Base-by-base conservation (phyloP, 805 yeast genomes). In the Phaffomyces antillensis region DNA sequence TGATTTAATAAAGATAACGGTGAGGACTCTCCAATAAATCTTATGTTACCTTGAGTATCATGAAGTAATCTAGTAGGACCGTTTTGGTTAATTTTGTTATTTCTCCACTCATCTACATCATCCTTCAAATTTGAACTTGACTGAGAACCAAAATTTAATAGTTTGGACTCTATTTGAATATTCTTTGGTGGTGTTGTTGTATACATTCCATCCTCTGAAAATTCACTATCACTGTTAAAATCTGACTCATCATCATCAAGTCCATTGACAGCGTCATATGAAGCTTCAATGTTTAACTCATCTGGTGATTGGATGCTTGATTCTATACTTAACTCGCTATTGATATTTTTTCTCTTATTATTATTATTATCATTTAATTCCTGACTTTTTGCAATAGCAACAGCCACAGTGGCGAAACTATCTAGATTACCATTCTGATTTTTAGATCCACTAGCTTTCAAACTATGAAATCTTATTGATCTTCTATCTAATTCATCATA, bases 401-500 rank as follows among this genome's bases (percentile, higher is more conserved):
- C 36, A 16, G 18, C 17, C 2, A n/a, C 36, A 8, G 36, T 15
- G 15, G 17, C 16, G 3, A 15, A 15, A 15, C 33, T n/a, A 4
- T n/a, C 33, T 31, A n/a, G 15, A 8, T n/a, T 28, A 1, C 30
- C 30, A 28, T 28, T 28, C 13, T 28, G 30, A 28, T 28, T 28
- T 10, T 28, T 28, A 4, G 30, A 28, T 10, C 30, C 30, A 28
- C 11, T 28, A 11, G 30, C 5, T 20, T 36, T 36, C n/a, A 36
- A 20, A 12, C 23, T 26, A 13, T 11, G 6, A 18, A 40, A 43
- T 12, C 46, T 24, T 10, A 46, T 24, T 2, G 46, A 43, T 18
- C 49, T 25, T 30, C 35, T 46, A 31, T 46, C 49, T 10, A 46
- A 24, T 15, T 40, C 16, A 18, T 49, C 45, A 39, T 60, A 63